Percentiles rank a stretch among this genome's conserved stretches.
phyloP scores from a whole-genome alignment of 2,329 filamentous ascomycete genomes.

The Colletotrichum sojae region DNA sequence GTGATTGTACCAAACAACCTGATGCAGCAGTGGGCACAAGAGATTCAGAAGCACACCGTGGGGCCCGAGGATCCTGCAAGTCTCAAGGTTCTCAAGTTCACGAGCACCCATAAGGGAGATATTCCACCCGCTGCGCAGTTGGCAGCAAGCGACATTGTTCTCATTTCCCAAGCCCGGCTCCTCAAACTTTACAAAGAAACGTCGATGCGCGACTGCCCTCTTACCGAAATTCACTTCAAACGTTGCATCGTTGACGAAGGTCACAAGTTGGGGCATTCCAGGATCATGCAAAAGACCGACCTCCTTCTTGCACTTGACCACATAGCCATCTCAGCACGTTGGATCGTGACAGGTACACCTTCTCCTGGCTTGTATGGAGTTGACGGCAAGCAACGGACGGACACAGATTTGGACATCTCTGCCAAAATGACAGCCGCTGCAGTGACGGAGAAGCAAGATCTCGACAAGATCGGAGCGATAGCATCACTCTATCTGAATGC shows the following conservation, averaged over 20 bases:
- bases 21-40: slow-evolving; percentile 85
- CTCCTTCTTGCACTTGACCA: slow-evolving; percentile 66
- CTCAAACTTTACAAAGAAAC: slow-evolving; percentile 67
- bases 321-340: slow-evolving; percentile 79
- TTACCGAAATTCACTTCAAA: slow-evolving; percentile 85
- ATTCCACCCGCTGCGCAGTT: slow-evolving; percentile 74
- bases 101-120: slow-evolving; percentile 57
- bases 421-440: slow-evolving; percentile 8
- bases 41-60: slow-evolving; percentile 84
- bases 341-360: slow-evolving; percentile 93
- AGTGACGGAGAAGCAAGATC: slow-evolving; percentile 68
- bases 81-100: slow-evolving; percentile 76
- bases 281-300: slow-evolving; percentile 67
- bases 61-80: slow-evolving; percentile 50
- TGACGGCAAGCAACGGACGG: slow-evolving; percentile 38
- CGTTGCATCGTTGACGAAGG: slow-evolving; percentile 94
- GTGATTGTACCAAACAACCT: slow-evolving; percentile 88
- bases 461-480: slow-evolving; percentile 77
- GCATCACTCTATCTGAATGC: slow-evolving; percentile 80
- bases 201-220: slow-evolving; percentile 64
- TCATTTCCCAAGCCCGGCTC: slow-evolving; percentile 83
- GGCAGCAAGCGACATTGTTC: slow-evolving; percentile 78
- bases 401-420: neutral
- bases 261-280: slow-evolving; percentile 82
- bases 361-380: slow-evolving; percentile 86